These are phyloP conservation scores for Quercus agrifolia DNA, from an alignment of 306 rosid genomes.

Conservation along the genomic window DNA sequence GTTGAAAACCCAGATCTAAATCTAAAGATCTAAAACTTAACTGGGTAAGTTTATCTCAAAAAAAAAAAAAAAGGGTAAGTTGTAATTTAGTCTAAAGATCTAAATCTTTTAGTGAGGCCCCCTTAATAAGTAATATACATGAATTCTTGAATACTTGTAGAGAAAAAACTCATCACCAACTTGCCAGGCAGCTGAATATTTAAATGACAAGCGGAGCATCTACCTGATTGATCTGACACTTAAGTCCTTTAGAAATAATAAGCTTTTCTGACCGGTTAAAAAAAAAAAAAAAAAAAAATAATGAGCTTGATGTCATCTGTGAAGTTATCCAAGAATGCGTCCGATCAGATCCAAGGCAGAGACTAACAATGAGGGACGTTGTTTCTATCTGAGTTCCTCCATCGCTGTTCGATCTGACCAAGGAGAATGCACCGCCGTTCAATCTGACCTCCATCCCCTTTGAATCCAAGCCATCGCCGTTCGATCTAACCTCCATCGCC, in stretches of 20 bases:
- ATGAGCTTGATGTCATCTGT: conserved; percentile 66
- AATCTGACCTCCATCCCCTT: no score
- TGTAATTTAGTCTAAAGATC: no score
- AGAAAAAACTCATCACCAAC: not conserved
- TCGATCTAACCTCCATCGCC: no score
- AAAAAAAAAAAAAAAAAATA: conserved; percentile 22
- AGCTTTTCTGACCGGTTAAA: conserved; percentile 20
- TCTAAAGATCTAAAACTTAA: no score
- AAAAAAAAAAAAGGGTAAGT: no score
- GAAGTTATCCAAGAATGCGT: conserved; percentile 80
- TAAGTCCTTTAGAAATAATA: conserved; percentile 57
- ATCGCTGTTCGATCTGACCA: no score
- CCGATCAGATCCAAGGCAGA: conserved; percentile 53
- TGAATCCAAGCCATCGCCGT: no score
- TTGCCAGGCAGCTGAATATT: conserved; percentile 59
- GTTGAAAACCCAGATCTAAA: no score
- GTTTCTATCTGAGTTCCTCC: not conserved
- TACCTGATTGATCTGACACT: conserved; percentile 68
- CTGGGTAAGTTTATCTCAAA: no score
- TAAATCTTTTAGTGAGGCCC: no score
- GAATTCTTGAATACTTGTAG: not conserved
- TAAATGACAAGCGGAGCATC: conserved; percentile 59
- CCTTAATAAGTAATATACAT: no score
- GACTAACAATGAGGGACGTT: conserved; percentile 74
- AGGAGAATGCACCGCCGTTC: no score